Conservation (phyloP, 108 stramenopile genomes). For the Fistulifera pelliculosa region DNA sequence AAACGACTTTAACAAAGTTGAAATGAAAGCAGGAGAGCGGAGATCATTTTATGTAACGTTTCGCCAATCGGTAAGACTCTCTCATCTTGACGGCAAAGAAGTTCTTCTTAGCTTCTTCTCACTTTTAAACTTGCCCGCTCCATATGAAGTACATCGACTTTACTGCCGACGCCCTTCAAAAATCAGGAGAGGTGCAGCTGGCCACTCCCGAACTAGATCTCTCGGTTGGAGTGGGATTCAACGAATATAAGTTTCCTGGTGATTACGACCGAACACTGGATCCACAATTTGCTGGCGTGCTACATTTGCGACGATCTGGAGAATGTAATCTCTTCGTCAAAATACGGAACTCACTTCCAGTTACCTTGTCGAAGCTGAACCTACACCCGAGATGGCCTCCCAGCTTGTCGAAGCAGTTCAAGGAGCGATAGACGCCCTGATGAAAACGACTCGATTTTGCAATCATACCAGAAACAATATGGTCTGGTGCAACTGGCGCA, state of each 20-base stretch:
- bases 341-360: neutral
- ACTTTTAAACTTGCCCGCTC: too few relatives aligned
- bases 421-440: neutral
- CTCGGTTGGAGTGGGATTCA: conserved; percentile 5
- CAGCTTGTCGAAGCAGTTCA: neutral
- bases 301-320: conserved; percentile 4
- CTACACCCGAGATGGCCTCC: neutral
- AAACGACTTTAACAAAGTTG: neutral
- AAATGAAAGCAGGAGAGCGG: neutral
- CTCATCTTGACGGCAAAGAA: too few relatives aligned
- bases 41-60: conserved; percentile 3
- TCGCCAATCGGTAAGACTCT: too few relatives aligned
- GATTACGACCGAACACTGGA: conserved; percentile 4
- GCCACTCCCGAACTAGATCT: neutral
- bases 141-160: neutral
- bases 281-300: conserved; percentile 5
- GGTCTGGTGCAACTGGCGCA: neutral
- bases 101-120: too few relatives aligned
- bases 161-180: conserved; percentile 1
- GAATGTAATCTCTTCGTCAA: neutral
- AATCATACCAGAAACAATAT: too few relatives aligned
- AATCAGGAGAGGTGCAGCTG: conserved; percentile 1
- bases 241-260: neutral
- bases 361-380: neutral
- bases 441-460: neutral